Conservation (phyloP, 2,329 filamentous ascomycete species). For the Epichloe bromicola region DNA sequence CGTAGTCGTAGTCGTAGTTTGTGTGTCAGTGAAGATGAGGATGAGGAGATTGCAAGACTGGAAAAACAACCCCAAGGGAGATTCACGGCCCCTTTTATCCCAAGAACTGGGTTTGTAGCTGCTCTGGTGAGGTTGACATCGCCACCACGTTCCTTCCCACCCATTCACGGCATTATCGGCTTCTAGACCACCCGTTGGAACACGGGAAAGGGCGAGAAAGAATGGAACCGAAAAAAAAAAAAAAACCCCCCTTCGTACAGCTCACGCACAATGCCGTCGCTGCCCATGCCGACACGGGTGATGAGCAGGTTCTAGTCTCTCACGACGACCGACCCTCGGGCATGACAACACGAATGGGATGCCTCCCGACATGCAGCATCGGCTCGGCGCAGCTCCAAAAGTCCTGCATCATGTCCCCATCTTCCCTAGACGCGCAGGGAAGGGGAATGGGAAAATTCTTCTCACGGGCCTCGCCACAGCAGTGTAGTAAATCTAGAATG, state of each 20-base stretch:
- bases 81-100: background rate
- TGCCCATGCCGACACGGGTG: background rate
- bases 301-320: background rate
- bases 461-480: background rate
- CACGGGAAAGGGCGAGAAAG: no score
- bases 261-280: background rate
- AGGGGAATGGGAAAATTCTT: background rate
- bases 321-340: background rate
- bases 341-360: background rate
- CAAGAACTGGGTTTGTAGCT: background rate
- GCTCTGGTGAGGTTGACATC: background rate
- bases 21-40: background rate
- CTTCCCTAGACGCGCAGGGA: background rate
- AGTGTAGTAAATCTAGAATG: background rate
- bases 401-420: background rate
- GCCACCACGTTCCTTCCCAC: background rate
- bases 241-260: background rate
- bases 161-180: background rate
- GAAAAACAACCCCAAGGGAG: background rate
- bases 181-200: background rate
- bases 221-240: background rate
- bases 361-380: background rate
- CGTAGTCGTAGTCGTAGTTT: background rate
- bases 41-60: background rate
- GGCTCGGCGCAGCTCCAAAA: conserved; percentile 1